Evolutionary conservation across 768 basidiomycete genomes (phyloP), one percentile per base, ranked within the genome.

Genomic region (Boletus eberwhitei): DNA sequence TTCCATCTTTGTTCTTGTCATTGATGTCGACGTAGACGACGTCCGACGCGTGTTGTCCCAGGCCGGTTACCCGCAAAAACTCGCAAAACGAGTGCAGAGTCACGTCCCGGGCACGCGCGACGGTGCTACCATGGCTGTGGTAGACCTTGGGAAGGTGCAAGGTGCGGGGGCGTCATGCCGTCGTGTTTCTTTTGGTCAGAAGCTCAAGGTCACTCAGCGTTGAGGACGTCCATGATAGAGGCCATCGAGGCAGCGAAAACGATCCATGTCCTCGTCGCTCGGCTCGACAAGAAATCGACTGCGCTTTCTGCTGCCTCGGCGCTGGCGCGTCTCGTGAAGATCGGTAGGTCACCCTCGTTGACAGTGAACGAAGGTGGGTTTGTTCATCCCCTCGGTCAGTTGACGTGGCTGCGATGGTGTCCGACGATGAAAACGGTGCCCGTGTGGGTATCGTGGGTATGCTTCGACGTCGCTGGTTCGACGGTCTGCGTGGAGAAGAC

Each of bases 401-500:
- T 21, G 57, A 58, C 13, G 48, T 70, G 3, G 57, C 58, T 9
- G 11, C 32, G 3, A 38, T 60, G 41, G 43, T 62, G 2, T 55
- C 52, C 17, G 36, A 50, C 3, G 42, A 57, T 4, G n/a, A 48
- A 11, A 43, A 45, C 0, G 53, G 56, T 19, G 59, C 51, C 13
- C 29, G 45, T 12, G 21, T 0, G 21, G 44, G 43, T 14, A 60
- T 70, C 32, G 7, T 65, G 22, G 31, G 39, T 8, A 70, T 69
- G 67, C 49, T 69, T 31, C 53, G 31, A 43, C 59, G 57, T 46
- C 58, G 65, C 39, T 65, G 68, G 65, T 69, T 70, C n/a, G 67
- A 70, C 19, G 66, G 59, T 11, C 14, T 56, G n/a, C 54, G 49
- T 1, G 65, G 65, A 35, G 68, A 68, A 58, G 68, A 69, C 26